Evolutionary conservation across 106 monocot genomes (phyloP).

Genomic region (Phalaenopsis aphrodite): DNA sequence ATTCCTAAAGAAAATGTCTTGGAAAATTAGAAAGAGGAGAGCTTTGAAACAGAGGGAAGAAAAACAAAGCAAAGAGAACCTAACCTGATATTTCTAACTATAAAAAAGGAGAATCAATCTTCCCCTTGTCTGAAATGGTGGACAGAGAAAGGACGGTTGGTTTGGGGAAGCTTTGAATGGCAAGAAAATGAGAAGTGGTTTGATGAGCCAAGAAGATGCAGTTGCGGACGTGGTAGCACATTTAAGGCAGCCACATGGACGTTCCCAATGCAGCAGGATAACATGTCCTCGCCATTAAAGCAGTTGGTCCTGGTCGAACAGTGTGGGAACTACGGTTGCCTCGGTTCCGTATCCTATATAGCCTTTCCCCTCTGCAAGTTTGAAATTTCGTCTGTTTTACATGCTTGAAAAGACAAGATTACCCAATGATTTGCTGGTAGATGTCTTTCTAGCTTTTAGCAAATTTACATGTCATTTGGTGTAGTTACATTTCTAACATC

Average conservation of each 20-base stretch:
- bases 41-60: not conserved
- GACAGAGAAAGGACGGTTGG: not conserved
- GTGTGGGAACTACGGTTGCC: not conserved
- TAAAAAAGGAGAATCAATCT: not conserved
- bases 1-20: too few relatives aligned
- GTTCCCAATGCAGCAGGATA: not conserved
- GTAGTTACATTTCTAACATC: too few relatives aligned
- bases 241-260: conserved; percentile 4
- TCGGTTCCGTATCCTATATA: too few relatives aligned
- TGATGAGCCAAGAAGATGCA: not conserved
- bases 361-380: too few relatives aligned
- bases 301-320: too few relatives aligned
- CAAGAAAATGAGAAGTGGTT: not conserved
- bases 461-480: too few relatives aligned
- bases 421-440: too few relatives aligned
- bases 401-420: too few relatives aligned
- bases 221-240: not conserved
- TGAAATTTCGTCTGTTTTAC: too few relatives aligned
- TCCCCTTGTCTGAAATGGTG: not conserved
- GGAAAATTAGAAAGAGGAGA: not conserved
- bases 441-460: too few relatives aligned
- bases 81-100: not conserved
- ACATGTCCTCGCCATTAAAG: too few relatives aligned
- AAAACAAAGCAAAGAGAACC: not conserved
- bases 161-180: not conserved